Base-by-base conservation (phyloP, 2,329 filamentous ascomycete genomes). In the Aspergillus sp. region DNA sequence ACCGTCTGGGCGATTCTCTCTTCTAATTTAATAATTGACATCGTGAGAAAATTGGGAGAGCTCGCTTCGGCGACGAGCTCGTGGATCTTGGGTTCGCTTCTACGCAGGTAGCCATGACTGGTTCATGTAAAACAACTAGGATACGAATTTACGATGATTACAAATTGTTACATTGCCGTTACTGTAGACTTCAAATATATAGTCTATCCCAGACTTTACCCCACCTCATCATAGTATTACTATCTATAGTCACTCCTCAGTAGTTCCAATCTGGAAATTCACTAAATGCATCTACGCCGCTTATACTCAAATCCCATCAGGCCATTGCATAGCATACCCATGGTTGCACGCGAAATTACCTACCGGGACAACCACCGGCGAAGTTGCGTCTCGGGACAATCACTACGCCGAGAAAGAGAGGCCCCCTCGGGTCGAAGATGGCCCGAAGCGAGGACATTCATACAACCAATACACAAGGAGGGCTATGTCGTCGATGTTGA, bases 1-100 rank as follows among this genome's bases (percentile, higher is more conserved):
- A 65, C 63, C 62, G 62, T 56, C 71, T 80, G 59, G 78, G 77
- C 47, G 77, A 78, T 62, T 78, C 79, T 65, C 72, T 80, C 56
- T 81, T 81, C 65, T 50, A 50, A 74, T 69, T 66, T 80, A 77
- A 76, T 62, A 8, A 36, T 36, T 55, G 57, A 64, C 45, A 57
- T 61, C 21, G 56, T 64, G 59, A 60, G 41, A 60, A 56, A 43
- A 58, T 43, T 51, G 25, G 43, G 13, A n/a, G 10, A 36, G 51
- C 41, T 59, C 51, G 51, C 57, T 59, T 17, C 43, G 41, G 57
- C 30, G 38, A 59, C 51, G 56, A 43, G 57, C 43, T 57, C 19
- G 32, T 19, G 41, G 6, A 13, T 17, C 30, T 39, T 15, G 39
- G n/a, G 17, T 17, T 19, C 47, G 13, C 21, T 15, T 32, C 19